These are phyloP conservation scores for Dalbergia cochinchinensis DNA, from an alignment of 306 rosid genomes.

Conservation along the genomic window DNA sequence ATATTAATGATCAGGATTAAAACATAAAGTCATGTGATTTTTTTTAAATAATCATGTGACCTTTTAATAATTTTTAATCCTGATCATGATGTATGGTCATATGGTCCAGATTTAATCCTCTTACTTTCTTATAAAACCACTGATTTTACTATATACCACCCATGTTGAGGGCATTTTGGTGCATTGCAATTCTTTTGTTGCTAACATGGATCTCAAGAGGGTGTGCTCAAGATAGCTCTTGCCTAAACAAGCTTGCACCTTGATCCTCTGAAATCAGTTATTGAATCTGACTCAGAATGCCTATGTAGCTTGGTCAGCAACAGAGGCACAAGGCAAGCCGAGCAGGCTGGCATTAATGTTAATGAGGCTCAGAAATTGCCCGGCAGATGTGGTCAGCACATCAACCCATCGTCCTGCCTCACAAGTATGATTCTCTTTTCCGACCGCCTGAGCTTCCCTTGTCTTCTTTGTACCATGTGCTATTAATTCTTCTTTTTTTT, in stretches of 20 bases:
- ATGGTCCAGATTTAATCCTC: too few relatives aligned
- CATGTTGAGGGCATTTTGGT: constrained; percentile 1
- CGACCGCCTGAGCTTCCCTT: background rate
- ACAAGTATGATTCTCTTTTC: constrained; percentile 42
- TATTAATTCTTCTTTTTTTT: too few relatives aligned
- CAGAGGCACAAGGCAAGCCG: constrained; percentile 57
- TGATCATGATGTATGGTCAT: too few relatives aligned
- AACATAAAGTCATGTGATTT: too few relatives aligned
- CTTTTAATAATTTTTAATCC: too few relatives aligned
- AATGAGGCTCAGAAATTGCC: constrained; percentile 63
- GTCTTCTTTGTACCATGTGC: too few relatives aligned
- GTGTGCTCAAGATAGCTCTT: constrained; percentile 47
- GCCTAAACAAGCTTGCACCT: constrained; percentile 58
- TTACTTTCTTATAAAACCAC: too few relatives aligned
- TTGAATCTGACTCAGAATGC: constrained; percentile 60
- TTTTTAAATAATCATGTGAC: too few relatives aligned
- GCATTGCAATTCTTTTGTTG: constrained; percentile 26
- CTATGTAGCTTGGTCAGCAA: constrained; percentile 65
- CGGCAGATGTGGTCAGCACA: constrained; percentile 61
- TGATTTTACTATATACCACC: too few relatives aligned
- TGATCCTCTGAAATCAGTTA: constrained; percentile 65
- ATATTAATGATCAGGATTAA: too few relatives aligned
- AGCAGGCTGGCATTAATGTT: constrained; percentile 64
- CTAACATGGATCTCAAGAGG: constrained; percentile 17
- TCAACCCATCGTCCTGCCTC: constrained; percentile 64